phyloP scores from a whole-genome alignment of 352 stramenopile genomes.

The Phytophthora boehmeriae region DNA sequence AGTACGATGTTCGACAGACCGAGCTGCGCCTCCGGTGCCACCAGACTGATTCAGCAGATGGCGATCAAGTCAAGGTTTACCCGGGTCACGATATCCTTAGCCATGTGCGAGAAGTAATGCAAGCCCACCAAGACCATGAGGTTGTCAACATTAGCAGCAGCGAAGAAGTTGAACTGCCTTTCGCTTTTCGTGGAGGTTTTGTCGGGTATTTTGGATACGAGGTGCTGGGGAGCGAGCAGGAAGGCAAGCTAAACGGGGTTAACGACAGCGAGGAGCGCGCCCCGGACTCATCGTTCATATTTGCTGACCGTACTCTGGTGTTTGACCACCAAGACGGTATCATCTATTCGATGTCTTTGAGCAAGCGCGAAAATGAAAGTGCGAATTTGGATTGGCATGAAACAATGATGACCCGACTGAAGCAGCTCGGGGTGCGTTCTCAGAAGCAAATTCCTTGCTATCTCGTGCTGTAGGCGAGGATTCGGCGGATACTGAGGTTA shows the following conservation, averaged over 20 bases:
- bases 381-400: slow-evolving; percentile 29
- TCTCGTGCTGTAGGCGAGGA: background rate
- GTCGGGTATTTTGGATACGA: slow-evolving; percentile 92
- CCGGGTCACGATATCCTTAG: slow-evolving; percentile 36
- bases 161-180: slow-evolving; percentile 45
- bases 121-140: slow-evolving; percentile 39
- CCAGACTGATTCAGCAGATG: slow-evolving; percentile 11
- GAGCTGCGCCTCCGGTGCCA: slow-evolving; percentile 45
- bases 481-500: slow-evolving; percentile 32
- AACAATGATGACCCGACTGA: slow-evolving; percentile 20
- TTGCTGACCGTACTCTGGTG: slow-evolving; percentile 88
- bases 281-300: slow-evolving; percentile 91
- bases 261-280: slow-evolving; percentile 35
- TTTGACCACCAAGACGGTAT: slow-evolving; percentile 84
- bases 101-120: slow-evolving; percentile 49
- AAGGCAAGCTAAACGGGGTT: slow-evolving; percentile 25
- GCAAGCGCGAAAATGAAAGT: slow-evolving; percentile 6
- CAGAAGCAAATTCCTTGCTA: background rate
- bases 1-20: slow-evolving; percentile 67
- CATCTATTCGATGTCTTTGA: slow-evolving; percentile 85
- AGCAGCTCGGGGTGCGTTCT: slow-evolving; percentile 21
- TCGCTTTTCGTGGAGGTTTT: slow-evolving; percentile 83
- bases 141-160: slow-evolving; percentile 24
- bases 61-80: slow-evolving; percentile 25
- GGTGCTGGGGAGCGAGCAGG: slow-evolving; percentile 56